phyloP scores from a whole-genome alignment of 2,329 filamentous ascomycete species.

The Ophiostoma piceae region DNA sequence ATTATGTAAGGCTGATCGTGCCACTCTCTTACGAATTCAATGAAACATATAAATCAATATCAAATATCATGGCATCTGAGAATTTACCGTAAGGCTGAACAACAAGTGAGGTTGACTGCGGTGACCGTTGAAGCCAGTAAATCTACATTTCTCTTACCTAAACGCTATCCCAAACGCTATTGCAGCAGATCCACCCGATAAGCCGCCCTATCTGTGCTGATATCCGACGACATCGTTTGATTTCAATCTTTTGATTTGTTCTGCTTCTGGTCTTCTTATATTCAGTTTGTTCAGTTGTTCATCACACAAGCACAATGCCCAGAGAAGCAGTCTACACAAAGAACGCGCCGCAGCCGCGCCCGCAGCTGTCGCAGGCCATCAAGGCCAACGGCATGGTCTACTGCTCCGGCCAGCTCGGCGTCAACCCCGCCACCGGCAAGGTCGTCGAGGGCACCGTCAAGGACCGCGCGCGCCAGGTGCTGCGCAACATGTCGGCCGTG shows the following conservation, averaged over 20 bases:
- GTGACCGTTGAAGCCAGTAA: not conserved
- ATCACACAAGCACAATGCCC: not conserved
- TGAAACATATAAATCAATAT: too few species aligned
- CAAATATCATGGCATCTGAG: too few species aligned
- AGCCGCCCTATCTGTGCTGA: not conserved
- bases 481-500: slow-evolving; percentile 55
- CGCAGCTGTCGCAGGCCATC: slow-evolving; percentile 57
- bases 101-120: not conserved
- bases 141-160: not conserved
- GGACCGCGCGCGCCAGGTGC: slow-evolving; percentile 48
- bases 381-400: slow-evolving; percentile 63
- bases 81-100: not conserved
- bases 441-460: slow-evolving; percentile 53
- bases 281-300: not conserved
- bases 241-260: not conserved
- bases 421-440: slow-evolving; percentile 50
- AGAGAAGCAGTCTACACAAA: slow-evolving; percentile 39
- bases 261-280: too few species aligned
- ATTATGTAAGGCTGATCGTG: not conserved
- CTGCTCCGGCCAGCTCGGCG: slow-evolving; percentile 59
- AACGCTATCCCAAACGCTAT: not conserved
- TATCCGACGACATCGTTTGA: not conserved
- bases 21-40: not conserved
- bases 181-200: slow-evolving; percentile 3
- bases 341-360: slow-evolving; percentile 48